These are phyloP conservation scores for Mycena polygramma DNA, from an alignment of 768 basidiomycete species.

Conservation along the genomic window DNA sequence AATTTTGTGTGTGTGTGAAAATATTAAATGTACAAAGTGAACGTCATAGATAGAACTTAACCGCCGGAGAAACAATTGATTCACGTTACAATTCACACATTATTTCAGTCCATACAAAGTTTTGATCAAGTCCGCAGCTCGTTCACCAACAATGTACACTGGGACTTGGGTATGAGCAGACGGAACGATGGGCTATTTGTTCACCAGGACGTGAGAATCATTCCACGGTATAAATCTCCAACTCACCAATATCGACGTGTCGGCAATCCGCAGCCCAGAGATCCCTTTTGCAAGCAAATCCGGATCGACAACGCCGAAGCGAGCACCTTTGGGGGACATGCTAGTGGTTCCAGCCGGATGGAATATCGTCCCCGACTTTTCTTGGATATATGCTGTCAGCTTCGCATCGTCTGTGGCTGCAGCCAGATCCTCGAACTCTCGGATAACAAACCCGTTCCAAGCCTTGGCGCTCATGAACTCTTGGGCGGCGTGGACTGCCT, in stretches of 20 bases:
- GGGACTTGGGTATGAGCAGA: slow-evolving; percentile 40
- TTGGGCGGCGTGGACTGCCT: slow-evolving; percentile 37
- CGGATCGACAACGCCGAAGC: slow-evolving; percentile 45
- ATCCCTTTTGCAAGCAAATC: slow-evolving; percentile 45
- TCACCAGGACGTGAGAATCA: too few relatives aligned
- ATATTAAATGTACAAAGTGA: too few relatives aligned
- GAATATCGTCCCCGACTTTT: slow-evolving; percentile 24
- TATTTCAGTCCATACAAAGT: slow-evolving; percentile 1
- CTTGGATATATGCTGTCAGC: slow-evolving; percentile 4
- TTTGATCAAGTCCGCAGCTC: slow-evolving; percentile 36
- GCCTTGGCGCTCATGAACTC: slow-evolving; percentile 37
- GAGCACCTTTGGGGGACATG: slow-evolving; percentile 39
- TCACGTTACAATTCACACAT: too few relatives aligned
- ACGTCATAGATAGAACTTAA: too few relatives aligned
- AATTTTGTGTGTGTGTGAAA: too few relatives aligned
- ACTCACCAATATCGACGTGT: slow-evolving; percentile 46
- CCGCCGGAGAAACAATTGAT: too few relatives aligned
- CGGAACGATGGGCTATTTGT: slow-evolving; percentile 35
- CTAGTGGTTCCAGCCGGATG: slow-evolving; percentile 40
- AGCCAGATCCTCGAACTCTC: slow-evolving; percentile 33
- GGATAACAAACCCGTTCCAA: slow-evolving; percentile 42
- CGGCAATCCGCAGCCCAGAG: slow-evolving; percentile 46
- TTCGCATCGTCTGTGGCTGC: slow-evolving; percentile 36
- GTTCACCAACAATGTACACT: slow-evolving; percentile 41
- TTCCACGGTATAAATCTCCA: too few relatives aligned